These are phyloP conservation scores for Grammothele lineata DNA, from an alignment of 768 basidiomycete genomes.

Conservation along the genomic window DNA sequence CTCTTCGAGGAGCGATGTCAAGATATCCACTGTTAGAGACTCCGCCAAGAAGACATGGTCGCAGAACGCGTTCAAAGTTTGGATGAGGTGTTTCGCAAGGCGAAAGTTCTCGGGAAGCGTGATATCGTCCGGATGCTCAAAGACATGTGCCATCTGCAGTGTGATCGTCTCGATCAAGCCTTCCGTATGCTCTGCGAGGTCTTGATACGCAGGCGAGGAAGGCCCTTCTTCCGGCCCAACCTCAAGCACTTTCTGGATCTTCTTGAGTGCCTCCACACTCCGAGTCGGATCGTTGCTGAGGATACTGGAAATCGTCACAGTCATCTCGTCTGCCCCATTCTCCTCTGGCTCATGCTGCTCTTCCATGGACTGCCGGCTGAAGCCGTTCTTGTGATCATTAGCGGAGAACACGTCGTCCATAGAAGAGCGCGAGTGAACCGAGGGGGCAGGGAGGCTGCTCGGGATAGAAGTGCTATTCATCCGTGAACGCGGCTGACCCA, in stretches of 20 bases:
- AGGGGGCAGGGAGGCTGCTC: constrained; percentile 7
- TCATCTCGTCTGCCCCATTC: constrained; percentile 49
- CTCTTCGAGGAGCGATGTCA: constrained; percentile 88
- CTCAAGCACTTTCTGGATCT: constrained; percentile 82
- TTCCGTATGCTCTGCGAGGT: constrained; percentile 75
- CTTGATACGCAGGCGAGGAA: constrained; percentile 65
- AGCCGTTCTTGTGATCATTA: constrained; percentile 5
- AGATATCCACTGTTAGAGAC: constrained; percentile 77
- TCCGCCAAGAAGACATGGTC: constrained; percentile 87
- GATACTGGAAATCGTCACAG: constrained; percentile 82
- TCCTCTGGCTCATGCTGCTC: constrained; percentile 32
- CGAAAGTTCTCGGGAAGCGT: constrained; percentile 79
- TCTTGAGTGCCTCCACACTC: constrained; percentile 92
- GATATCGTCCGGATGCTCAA: constrained; percentile 76
- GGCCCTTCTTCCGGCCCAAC: constrained; percentile 71
- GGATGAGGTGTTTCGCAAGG: constrained; percentile 94
- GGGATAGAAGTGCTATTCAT: constrained; percentile 22
- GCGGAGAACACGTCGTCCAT: constrained; percentile 10
- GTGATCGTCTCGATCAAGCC: constrained; percentile 89
- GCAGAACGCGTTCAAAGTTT: constrained; percentile 92
- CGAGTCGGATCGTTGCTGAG: constrained; percentile 80
- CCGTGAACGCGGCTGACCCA: constrained; percentile 61
- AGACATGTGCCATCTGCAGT: constrained; percentile 87
- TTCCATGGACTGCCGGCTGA: neutral
- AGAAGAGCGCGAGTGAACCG: constrained; percentile 3